Evolutionary conservation across 345 rosid species (phyloP), one percentile per base, ranked within the genome.

Genomic region (Rubroshorea leprosula): DNA sequence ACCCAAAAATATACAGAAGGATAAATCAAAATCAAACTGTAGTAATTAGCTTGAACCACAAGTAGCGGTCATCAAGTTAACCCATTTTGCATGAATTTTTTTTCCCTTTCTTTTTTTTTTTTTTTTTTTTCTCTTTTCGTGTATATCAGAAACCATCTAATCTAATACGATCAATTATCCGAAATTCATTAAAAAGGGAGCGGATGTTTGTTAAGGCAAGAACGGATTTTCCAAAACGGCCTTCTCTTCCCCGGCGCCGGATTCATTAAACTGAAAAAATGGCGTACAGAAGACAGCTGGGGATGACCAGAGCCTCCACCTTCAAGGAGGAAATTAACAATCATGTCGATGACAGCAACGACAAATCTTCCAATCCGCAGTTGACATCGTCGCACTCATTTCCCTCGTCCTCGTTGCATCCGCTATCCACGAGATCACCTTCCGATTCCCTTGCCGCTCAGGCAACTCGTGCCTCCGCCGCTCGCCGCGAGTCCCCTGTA

Each of bases 261-360:
- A n/a, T n/a, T n/a, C n/a, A n/a, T n/a, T 27, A 38, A 48, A 11
- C 35, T n/a, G 47, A 23, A 23, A 38, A 51, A 41, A 94, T 94
- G 97, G 99, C 99, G 44, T 94, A 90, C 55, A 75, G 99, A 76
- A 81, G 99, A 72, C 85, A 79, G 75, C 97, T 85, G 31, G 99
- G 96, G 26, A 72, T 82, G 19, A 62, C 78, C n/a, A 81, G 85
- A 58, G 67, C 95, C 17, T 64, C 95, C 7, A 94, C 97, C 12
- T 85, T 94, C 81, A 81, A 77, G 57, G 99, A 94, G 62, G 96
- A 94, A 59, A 65, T 73, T 57, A 58, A 64, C 49, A 60, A 66
- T 41, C 71, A 74, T 13, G 75, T 85, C 0, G 60, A 58, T 0
- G 65, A 45, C 15, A 67, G 68, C 55, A 44, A 54, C n/a, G n/a